Conservation (phyloP, 2,329 filamentous ascomycete genomes). For the Zymoseptoria ardabiliae region DNA sequence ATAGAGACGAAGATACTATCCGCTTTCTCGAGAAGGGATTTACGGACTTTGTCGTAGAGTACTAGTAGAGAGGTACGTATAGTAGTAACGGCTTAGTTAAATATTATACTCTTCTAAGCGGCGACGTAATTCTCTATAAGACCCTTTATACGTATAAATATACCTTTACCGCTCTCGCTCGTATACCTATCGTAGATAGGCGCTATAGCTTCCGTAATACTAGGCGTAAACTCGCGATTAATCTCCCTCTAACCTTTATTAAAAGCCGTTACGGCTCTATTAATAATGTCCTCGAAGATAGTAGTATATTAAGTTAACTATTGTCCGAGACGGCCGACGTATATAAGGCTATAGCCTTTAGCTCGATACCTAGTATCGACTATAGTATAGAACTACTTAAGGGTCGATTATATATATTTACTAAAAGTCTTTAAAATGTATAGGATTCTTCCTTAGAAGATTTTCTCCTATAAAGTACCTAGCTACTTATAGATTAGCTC, state of each 20-base stretch:
- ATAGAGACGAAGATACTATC: slow-evolving; percentile 39
- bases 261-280: slow-evolving; percentile 31
- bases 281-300: slow-evolving; percentile 34
- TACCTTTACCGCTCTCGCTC: slow-evolving; percentile 40
- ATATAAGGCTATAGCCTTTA: slow-evolving; percentile 34
- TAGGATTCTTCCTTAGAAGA: slow-evolving; percentile 39
- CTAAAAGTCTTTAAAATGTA: slow-evolving; percentile 34
- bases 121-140: slow-evolving; percentile 43
- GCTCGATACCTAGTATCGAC: slow-evolving; percentile 35
- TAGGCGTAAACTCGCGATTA: slow-evolving; percentile 48
- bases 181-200: slow-evolving; percentile 41
- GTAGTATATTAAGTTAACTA: slow-evolving; percentile 38
- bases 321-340: slow-evolving; percentile 34
- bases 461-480: slow-evolving; percentile 37
- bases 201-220: slow-evolving; percentile 41
- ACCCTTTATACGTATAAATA: slow-evolving; percentile 46
- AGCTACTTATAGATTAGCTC: slow-evolving; percentile 36
- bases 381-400: slow-evolving; percentile 37
- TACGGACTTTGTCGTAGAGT: slow-evolving; percentile 39
- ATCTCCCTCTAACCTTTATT: slow-evolving; percentile 44
- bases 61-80: slow-evolving; percentile 29
- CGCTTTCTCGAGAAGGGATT: slow-evolving; percentile 37
- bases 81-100: slow-evolving; percentile 36
- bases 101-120: slow-evolving; percentile 41
- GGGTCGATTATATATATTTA: slow-evolving; percentile 24